A percentile compares a stretch with the other conserved stretches of the same genome.
phyloP scores from a whole-genome alignment of 768 basidiomycete species.

The Boletus eberwhitei region DNA sequence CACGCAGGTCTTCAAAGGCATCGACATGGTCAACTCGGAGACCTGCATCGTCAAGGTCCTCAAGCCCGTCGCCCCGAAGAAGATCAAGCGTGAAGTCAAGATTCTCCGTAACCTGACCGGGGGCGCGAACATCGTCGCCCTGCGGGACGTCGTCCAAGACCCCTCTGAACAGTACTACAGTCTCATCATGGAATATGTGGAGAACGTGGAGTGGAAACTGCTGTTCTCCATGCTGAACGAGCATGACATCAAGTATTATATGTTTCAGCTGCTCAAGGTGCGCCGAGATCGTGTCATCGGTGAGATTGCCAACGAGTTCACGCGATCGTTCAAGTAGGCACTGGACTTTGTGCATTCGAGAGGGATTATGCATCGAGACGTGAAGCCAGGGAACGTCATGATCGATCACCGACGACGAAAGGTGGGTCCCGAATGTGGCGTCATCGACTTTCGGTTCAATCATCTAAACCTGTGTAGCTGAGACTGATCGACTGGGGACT shows the following conservation, averaged over 20 bases:
- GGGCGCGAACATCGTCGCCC: constrained; percentile 63
- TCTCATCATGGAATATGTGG: constrained; percentile 66
- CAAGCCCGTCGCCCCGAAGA: constrained; percentile 63
- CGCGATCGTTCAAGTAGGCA: constrained; percentile 33
- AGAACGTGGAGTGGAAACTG: constrained; percentile 64
- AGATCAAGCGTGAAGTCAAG: constrained; percentile 76
- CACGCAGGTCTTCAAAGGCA: constrained; percentile 54
- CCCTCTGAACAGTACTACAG: constrained; percentile 58
- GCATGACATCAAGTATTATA: constrained; percentile 65
- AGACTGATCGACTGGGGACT: constrained; percentile 74
- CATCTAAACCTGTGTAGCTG: constrained; percentile 32
- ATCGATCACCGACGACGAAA: constrained; percentile 61
- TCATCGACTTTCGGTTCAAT: neutral
- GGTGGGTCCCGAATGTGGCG: constrained; percentile 37
- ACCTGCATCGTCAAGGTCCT: constrained; percentile 67
- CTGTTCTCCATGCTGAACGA: constrained; percentile 58
- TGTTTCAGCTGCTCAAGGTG: constrained; percentile 60
- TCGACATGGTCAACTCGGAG: constrained; percentile 52
- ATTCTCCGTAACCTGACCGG: constrained; percentile 66
- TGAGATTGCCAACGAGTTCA: neutral
- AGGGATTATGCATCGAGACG: constrained; percentile 70
- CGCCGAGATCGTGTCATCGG: neutral
- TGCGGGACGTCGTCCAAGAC: constrained; percentile 69
- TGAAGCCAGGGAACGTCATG: constrained; percentile 72
- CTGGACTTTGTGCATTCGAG: constrained; percentile 69